These are phyloP conservation scores for Wickerhamiella brachini DNA, from an alignment of 805 yeast genomes.

Conservation along the genomic window DNA sequence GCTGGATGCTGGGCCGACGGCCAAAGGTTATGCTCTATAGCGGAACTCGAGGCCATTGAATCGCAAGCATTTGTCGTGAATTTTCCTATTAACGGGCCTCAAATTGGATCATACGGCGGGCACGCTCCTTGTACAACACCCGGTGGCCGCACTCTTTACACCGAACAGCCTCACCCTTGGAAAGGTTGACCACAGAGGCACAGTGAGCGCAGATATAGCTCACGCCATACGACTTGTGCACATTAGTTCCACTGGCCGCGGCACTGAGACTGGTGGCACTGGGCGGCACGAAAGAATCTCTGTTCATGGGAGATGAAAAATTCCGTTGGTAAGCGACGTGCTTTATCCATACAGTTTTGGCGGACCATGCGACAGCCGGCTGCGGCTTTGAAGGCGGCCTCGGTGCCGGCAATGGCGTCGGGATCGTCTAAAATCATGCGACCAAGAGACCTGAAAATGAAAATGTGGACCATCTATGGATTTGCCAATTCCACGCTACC, in stretches of 20 bases:
- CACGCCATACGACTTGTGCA: constrained; percentile 65
- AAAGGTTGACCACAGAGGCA: constrained; percentile 73
- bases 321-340: background rate
- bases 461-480: background rate
- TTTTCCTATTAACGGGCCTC: constrained; percentile 56
- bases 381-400: background rate
- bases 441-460: background rate
- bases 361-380: background rate
- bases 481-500: background rate
- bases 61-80: no score
- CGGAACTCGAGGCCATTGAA: no score
- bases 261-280: constrained; percentile 30
- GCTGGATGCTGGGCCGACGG: no score
- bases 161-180: constrained; percentile 91
- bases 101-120: constrained; percentile 85
- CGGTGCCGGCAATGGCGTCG: background rate
- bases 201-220: constrained; percentile 94
- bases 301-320: constrained; percentile 10
- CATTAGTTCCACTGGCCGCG: constrained; percentile 68
- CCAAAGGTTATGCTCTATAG: no score
- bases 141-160: constrained; percentile 98
- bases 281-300: constrained; percentile 27
- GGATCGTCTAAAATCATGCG: background rate
- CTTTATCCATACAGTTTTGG: background rate
- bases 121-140: constrained; percentile 91